Base-by-base conservation (phyloP, 306 rosid species). In the Leucaena leucocephala region DNA sequence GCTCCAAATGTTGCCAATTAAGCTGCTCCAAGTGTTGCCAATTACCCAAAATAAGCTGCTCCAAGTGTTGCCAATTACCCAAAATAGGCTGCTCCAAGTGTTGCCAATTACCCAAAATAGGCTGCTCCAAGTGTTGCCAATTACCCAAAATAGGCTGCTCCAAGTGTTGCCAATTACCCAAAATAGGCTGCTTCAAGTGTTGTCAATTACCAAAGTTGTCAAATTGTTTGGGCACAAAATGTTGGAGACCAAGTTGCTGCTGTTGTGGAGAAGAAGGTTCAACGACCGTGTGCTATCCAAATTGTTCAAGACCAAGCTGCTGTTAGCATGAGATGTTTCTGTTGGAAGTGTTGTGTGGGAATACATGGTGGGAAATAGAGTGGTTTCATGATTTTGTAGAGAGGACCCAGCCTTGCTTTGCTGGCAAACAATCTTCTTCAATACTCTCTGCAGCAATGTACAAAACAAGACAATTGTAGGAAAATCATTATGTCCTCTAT, bases 321-420 rank as follows among this genome's bases (percentile, higher is more conserved):
- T 19, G 34, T 78, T 71, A 78, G 89, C 86, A 75, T 66, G 59
- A 61, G 40, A 49, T 87, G 93, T 84, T 85, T 83, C 44, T 82
- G 85, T 33, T 90, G 91, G 88, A 83, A 39, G 61, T 89, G 92
- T 84, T 90, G 94, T 76, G 64, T 84, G 72, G 92, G 93, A 73
- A 84, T 71, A 58, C 83, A 76, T 46, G 80, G 49, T 62, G 79
- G 82, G 55, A 83, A 84, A 80, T 85, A 70, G 65, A 85, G 52
- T 69, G 90, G 93, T 54, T 54, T 36, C 69, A 78, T 79, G 80
- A 49, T 55, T 27, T 27, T 27, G 88, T 92, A 86, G 76, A 92
- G 90, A 76, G 83, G 84, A 74, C 52, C 27, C 45, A 73, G 64
- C 71, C 71, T 86, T 81, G 86, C 85, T 86, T 80, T 27, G 1